Evolutionary conservation across 2,329 filamentous ascomycete genomes (phyloP).

Genomic region (Arthrobotrys pseudoclavata): DNA sequence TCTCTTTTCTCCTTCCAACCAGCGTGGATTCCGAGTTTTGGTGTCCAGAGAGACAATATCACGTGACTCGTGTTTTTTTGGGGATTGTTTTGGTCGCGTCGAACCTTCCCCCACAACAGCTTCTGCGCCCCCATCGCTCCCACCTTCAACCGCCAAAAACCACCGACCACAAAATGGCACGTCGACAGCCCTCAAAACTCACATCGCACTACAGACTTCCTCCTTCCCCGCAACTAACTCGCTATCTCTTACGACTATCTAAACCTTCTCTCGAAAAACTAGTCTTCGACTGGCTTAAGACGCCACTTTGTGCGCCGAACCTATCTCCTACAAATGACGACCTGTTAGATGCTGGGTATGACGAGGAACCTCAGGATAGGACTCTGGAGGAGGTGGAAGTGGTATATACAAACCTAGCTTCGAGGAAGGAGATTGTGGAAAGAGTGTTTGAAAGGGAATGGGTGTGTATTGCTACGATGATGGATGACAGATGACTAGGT

Average conservation of each 20-base stretch:
- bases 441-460: conserved; percentile 78
- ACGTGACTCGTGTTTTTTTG: conserved; percentile 10
- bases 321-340: conserved; percentile 54
- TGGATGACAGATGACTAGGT: neutral
- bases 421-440: conserved; percentile 72
- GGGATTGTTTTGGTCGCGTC: conserved; percentile 28
- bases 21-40: too few species aligned
- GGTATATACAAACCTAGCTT: conserved; percentile 35
- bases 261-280: conserved; percentile 56
- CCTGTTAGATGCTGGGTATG: conserved; percentile 9
- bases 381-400: conserved; percentile 40
- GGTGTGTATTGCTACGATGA: conserved; percentile 62
- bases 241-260: conserved; percentile 49
- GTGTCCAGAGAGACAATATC: too few species aligned
- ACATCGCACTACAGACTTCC: conserved; percentile 44
- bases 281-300: conserved; percentile 55
- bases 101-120: conserved; percentile 6
- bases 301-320: conserved; percentile 47
- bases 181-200: conserved; percentile 36
- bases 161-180: conserved; percentile 38
- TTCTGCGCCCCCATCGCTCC: conserved; percentile 1
- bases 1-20: too few species aligned
- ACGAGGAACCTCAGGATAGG: conserved; percentile 35
- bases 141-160: neutral
- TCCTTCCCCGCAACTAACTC: conserved; percentile 51